Evolutionary conservation across 495 filamentous ascomycete species (phyloP), one percentile per base, ranked within the genome.

Genomic region (Daldinia loculata): DNA sequence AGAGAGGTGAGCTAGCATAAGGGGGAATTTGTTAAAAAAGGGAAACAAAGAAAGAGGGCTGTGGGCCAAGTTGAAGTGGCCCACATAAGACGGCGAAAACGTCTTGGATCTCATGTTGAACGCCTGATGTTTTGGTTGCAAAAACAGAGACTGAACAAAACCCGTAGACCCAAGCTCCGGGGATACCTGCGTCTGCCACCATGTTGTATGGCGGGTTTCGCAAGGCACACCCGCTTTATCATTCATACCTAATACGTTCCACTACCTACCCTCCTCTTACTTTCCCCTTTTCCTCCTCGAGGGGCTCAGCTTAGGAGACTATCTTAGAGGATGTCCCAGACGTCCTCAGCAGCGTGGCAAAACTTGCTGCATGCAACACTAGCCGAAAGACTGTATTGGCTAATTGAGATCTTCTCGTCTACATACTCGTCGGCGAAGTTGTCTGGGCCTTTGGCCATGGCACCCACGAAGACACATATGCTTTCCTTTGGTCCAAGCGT

Each of bases 311-410:
- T 43, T 58, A 24, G 67, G 51, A 30, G 39, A 56, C 11, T 9
- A 50, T 11, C 43, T 81, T 87, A 99, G 72, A 97, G 87, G 70
- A 99, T 93, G 72, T 93, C 89, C 95, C 95, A 99, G 43, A 90
- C 89, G 78, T 99, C 95, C 80, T 99, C 95, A 30, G 94, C 95
- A 51, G 95, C 95, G 80, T 99, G 95, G 82, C 95, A 98, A 84
- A 99, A 98, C 81, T 98, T 98, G 84, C 94, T 96, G 84, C 95
- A 99, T 36, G 95, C 95, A 32, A 99, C 95, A 83, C 93, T 97
- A 52, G 95, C 95, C 75, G 92, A 96, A 51, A 99, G 85, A 80
- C 92, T 97, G 88, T 91, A 99, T 80, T 97, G 97, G 83, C 95
- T 98, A 81, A 99, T 97, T 72, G 92, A 91, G 82, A 99, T 98